phyloP scores from a whole-genome alignment of 2,329 filamentous ascomycete genomes.

The Alternaria gaisen region DNA sequence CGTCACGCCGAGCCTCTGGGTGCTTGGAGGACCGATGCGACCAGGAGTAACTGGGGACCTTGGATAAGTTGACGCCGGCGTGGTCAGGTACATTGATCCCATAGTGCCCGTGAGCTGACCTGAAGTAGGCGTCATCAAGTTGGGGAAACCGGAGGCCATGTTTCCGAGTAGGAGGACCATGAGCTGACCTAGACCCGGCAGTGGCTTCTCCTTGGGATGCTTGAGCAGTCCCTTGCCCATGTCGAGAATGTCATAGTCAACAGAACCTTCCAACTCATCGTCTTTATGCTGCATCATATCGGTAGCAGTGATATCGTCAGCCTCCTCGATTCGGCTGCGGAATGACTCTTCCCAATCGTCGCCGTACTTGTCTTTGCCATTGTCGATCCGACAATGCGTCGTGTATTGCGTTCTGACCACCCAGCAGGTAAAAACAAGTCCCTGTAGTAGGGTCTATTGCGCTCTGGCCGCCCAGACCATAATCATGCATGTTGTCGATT shows the following conservation, averaged over 20 bases:
- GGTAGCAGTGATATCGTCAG: conserved; percentile 29
- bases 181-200: not conserved
- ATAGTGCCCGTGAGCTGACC: not conserved
- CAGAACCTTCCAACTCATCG: conserved; percentile 1
- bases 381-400: too few relatives aligned
- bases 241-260: conserved; percentile 28
- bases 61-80: not conserved
- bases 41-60: conserved; percentile 17
- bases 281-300: conserved; percentile 25
- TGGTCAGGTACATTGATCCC: not conserved
- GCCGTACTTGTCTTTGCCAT: conserved; percentile 24
- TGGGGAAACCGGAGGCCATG: not conserved
- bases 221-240: conserved; percentile 28
- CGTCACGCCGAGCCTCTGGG: conserved; percentile 11
- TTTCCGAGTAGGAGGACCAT: not conserved
- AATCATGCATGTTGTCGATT: too few relatives aligned
- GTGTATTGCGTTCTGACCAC: not conserved
- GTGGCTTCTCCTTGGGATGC: conserved; percentile 17
- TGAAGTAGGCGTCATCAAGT: not conserved
- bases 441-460: not conserved
- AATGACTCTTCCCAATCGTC: conserved; percentile 22
- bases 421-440: not conserved
- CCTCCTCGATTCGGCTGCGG: conserved; percentile 14
- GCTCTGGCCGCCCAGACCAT: too few relatives aligned
- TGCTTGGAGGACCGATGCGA: conserved; percentile 21